Conservation (phyloP, 345 rosid species). For the Lepidium sativum region DNA sequence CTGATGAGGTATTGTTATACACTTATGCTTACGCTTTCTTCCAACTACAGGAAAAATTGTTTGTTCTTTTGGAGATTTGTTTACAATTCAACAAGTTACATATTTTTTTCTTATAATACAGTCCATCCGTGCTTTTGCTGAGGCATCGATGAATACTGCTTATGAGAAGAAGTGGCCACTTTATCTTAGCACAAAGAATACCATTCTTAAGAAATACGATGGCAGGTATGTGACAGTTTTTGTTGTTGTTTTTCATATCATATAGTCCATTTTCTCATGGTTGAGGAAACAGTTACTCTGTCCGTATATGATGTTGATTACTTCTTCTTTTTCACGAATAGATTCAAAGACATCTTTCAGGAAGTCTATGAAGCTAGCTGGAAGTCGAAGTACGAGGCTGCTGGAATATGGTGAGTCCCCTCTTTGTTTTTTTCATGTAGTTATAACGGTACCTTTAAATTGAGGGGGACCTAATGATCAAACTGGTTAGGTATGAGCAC, state of each 20-base stretch:
- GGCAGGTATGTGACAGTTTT: constrained; percentile 56
- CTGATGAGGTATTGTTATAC: constrained; percentile 67
- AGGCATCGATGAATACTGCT: constrained; percentile 91
- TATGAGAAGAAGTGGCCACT: constrained; percentile 96
- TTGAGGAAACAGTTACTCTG: neutral
- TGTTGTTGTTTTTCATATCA: neutral
- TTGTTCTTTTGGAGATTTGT: neutral
- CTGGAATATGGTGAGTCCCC: constrained; percentile 74
- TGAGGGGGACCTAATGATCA: neutral
- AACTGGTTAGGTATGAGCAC: constrained; percentile 83
- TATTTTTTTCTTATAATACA: constrained; percentile 26
- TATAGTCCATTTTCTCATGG: neutral
- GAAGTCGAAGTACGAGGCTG: constrained; percentile 91
- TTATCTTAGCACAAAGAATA: constrained; percentile 95
- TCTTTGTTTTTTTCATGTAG: neutral
- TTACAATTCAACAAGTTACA: neutral
- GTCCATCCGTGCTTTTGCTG: constrained; percentile 83
- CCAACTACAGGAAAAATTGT: neutral
- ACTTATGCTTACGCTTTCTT: neutral
- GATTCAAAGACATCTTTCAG: constrained; percentile 97
- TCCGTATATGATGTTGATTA: neutral
- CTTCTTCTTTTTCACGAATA: constrained; percentile 26
- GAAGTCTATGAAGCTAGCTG: constrained; percentile 91
- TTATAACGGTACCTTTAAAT: neutral
- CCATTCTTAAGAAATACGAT: constrained; percentile 98